phyloP scores from a whole-genome alignment of 176 grass and related monocot species.

The Pontederia paniculata region DNA sequence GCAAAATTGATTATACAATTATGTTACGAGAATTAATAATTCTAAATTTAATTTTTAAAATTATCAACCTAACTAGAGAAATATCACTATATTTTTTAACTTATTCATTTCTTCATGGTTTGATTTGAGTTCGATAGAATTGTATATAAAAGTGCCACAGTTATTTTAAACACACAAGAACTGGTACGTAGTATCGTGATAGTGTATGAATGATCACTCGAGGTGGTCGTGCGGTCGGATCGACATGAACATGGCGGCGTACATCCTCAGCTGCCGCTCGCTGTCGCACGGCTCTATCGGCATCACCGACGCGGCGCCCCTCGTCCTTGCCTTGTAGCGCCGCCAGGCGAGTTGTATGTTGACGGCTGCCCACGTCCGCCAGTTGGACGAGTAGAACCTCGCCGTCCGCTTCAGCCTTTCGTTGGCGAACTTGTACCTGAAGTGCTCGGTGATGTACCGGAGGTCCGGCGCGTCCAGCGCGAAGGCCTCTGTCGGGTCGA shows the following conservation, averaged over 20 bases:
- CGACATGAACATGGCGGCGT: constrained; percentile 95
- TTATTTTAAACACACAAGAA: neutral
- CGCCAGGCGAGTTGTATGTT: constrained; percentile 98
- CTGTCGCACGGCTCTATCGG: constrained; percentile 20
- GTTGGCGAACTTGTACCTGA: constrained; percentile 91
- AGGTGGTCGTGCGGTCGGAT: constrained; percentile 94
- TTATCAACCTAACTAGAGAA: too few species aligned
- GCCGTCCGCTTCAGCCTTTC: constrained; percentile 82
- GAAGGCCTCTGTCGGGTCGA: constrained; percentile 66
- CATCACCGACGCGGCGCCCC: constrained; percentile 4
- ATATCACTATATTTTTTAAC: too few species aligned
- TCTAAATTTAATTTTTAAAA: too few species aligned
- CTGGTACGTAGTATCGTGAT: neutral
- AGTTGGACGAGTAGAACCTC: constrained; percentile 89
- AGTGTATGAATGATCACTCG: constrained; percentile 23
- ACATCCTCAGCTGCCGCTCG: constrained; percentile 63
- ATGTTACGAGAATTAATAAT: too few species aligned
- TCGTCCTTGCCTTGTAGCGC: constrained; percentile 34
- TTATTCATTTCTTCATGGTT: too few species aligned
- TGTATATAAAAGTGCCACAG: too few species aligned
- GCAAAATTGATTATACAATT: too few species aligned
- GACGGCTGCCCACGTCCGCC: constrained; percentile 89
- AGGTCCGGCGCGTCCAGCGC: constrained; percentile 64
- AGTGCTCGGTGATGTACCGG: constrained; percentile 89
- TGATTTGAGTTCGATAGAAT: too few species aligned